Conservation (phyloP, 129 eudicot species). For the Mikania micrantha region DNA sequence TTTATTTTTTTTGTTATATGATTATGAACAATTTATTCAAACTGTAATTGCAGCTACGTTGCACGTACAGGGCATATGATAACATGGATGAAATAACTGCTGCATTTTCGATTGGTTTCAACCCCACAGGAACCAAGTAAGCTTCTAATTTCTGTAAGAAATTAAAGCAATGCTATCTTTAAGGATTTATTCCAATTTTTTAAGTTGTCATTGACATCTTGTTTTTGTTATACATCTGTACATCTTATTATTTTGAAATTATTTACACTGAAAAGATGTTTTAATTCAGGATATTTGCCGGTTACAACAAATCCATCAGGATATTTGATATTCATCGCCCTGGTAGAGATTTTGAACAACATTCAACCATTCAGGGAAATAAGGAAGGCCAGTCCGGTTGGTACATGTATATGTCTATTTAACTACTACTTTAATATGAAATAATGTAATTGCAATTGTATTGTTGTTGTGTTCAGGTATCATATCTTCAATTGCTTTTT, state of each 20-base stretch:
- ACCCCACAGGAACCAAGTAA: slow-evolving; percentile 82
- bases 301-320: slow-evolving; percentile 81
- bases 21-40: neutral
- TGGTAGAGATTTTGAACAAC: slow-evolving; percentile 84
- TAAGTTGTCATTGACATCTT: neutral
- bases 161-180: neutral
- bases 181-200: neutral
- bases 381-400: slow-evolving; percentile 96
- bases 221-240: neutral
- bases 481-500: slow-evolving; percentile 88
- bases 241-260: neutral
- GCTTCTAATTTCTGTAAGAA: neutral
- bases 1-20: neutral
- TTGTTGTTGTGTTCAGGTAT: slow-evolving; percentile 47
- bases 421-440: neutral
- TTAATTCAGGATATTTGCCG: slow-evolving; percentile 77
- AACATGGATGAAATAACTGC: slow-evolving; percentile 97
- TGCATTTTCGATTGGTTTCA: slow-evolving; percentile 84
- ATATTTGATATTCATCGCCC: slow-evolving; percentile 92
- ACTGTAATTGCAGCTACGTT: slow-evolving; percentile 64
- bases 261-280: neutral
- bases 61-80: slow-evolving; percentile 97
- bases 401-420: neutral
- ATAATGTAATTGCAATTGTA: neutral
- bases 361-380: slow-evolving; percentile 69